Conservation (phyloP, 2,329 filamentous ascomycete genomes). For the Passalora sequoiae region DNA sequence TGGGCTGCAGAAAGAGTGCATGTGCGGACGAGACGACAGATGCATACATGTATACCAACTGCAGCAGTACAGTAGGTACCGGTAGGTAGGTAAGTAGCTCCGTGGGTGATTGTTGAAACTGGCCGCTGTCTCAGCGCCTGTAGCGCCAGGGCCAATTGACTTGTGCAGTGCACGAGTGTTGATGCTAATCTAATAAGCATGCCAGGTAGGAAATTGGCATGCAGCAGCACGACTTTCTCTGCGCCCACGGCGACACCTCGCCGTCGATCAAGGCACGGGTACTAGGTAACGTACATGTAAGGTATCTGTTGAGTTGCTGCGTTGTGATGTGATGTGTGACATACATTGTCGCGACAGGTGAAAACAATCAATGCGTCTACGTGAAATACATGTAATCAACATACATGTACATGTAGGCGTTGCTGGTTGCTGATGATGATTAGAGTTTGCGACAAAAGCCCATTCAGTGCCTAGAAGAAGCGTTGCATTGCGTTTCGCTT, state of each 20-base stretch:
- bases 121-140: neutral
- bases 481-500: no score
- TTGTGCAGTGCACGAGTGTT: neutral
- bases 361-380: neutral
- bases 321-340: no score
- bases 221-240: neutral
- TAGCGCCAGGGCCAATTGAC: neutral
- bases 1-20: no score
- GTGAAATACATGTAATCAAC: neutral
- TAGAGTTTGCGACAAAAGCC: no score
- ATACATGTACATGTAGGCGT: no score
- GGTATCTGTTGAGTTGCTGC: no score
- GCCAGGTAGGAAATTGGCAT: neutral
- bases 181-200: neutral
- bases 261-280: no score
- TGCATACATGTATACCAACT: neutral
- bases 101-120: neutral
- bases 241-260: neutral
- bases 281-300: no score
- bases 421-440: no score
- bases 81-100: no score
- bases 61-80: neutral
- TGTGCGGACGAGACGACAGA: neutral
- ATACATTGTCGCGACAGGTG: no score
- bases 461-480: no score